A percentile compares a stretch with the other conserved stretches of the same genome.
Conservation (phyloP, 2,329 filamentous ascomycete genomes). For the Ascochyta pisi region DNA sequence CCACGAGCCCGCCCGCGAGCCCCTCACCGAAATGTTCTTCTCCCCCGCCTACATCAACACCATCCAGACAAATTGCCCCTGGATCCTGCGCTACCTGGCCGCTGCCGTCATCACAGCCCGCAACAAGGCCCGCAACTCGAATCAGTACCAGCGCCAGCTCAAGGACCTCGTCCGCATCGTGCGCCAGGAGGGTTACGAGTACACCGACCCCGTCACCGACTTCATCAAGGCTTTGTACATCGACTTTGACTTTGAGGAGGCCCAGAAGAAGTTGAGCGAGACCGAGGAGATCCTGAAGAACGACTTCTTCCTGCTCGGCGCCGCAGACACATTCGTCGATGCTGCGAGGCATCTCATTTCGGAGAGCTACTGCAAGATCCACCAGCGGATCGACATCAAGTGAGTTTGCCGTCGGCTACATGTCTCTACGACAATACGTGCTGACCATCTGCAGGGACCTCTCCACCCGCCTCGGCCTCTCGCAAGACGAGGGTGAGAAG, state of each 20-base stretch:
- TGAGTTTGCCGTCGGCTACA: slow-evolving; percentile 47
- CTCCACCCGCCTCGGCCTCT: slow-evolving; percentile 87
- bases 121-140: slow-evolving; percentile 71
- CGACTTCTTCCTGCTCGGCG: slow-evolving; percentile 92
- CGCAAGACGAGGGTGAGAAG: slow-evolving; percentile 96
- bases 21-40: slow-evolving; percentile 95
- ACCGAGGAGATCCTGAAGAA: slow-evolving; percentile 89
- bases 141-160: slow-evolving; percentile 97
- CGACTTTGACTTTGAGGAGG: slow-evolving; percentile 96
- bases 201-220: slow-evolving; percentile 92
- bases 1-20: slow-evolving; percentile 88
- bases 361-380: slow-evolving; percentile 99
- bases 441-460: slow-evolving; percentile 67
- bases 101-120: slow-evolving; percentile 94
- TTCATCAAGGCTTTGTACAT: slow-evolving; percentile 97
- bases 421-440: not conserved
- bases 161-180: slow-evolving; percentile 97
- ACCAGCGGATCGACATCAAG: slow-evolving; percentile 97
- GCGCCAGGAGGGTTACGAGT: slow-evolving; percentile 97
- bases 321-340: slow-evolving; percentile 89
- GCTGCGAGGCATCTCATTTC: slow-evolving; percentile 95
- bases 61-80: slow-evolving; percentile 96
- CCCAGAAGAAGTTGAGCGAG: slow-evolving; percentile 82
- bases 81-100: slow-evolving; percentile 92
- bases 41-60: slow-evolving; percentile 98